Evolutionary conservation across 2,329 filamentous ascomycete species (phyloP), one percentile per base, ranked within the genome.

Genomic region (Cercospora berteroae): DNA sequence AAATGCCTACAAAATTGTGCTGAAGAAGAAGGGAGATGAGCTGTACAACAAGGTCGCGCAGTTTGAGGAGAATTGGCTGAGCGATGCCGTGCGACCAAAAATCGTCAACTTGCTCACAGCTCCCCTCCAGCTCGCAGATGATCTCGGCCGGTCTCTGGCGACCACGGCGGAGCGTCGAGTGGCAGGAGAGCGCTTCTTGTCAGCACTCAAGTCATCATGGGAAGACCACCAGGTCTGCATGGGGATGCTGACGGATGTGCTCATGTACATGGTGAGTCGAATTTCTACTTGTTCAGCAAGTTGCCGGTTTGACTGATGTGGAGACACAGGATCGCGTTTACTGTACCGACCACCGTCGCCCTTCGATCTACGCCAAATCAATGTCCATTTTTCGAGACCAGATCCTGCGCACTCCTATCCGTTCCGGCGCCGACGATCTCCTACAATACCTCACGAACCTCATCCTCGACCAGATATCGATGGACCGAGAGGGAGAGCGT

Each of bases 201-300:
- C 87, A 64, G 90, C 88, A 0, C 79, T 98, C 13, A 90, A 90
- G 73, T 85, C 89, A 66, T 88, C 89, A 2, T 99, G 94, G 93
- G 88, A 93, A 68, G 91, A 96, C 70, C 94, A 99, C 77, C 92
- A 94, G 77, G 87, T 91, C 65, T 94, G 91, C 55, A 97, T 97
- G 92, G 93, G 93, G 76, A 98, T 98, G 94, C 90, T 93, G 60
- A 93, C 94, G 4, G 95, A 98, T 78, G 93, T 98, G 33, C 84
- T 98, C 61, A 97, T 98, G 93, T 63, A 96, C 77, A 92, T 99
- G 84, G 86, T 88, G 76, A 75, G 83, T 75, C n/a, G 39, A 10
- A 29, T 23, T n/a, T 50, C 42, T 55, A n/a, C 27, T 18, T 23
- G 18, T 39, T 25, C 13, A 9, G 13, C 9, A 60, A 52, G 64